Base-by-base conservation (phyloP, 2,329 filamentous ascomycete species). In the Tolypocladium album region DNA sequence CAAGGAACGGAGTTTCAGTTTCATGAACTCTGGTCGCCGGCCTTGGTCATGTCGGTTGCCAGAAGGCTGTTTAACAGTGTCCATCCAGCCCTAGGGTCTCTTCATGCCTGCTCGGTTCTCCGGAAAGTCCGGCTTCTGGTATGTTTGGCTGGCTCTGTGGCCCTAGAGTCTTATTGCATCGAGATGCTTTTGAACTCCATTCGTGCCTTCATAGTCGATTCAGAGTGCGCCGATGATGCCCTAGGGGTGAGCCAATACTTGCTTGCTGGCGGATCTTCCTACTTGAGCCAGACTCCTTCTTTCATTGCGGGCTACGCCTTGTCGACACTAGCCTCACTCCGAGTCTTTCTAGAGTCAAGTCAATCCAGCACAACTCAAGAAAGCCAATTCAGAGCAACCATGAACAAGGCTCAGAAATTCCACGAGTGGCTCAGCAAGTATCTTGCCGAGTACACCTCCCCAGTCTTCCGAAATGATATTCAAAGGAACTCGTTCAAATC, bases 101-200 rank as follows among this genome's bases (percentile, higher is more conserved):
- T 97, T 6, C 89, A 97, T 71, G 88, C 90, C 43, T 94, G 91
- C 70, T 88, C 91, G 1, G 86, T 96, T 4, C 81, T 99, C 58
- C 87, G 92, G 45, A 96, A 95, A 69, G 81, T 97, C 55, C 83
- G 92, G 40, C 83, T 97, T 11, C 75, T 97, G 20, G 81, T 97
- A 34, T 88, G 86, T 61, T 76, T 97, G 55, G 88, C 91, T 34
- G 92, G 91, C 0, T 71, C 83, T 0, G 80, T 86, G 57, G 89
- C 89, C n/a, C 78, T 88, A 31, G 77, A 84, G 47, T 89, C 88
- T 0, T 97, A 97, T 69, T 89, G 91, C 13, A 72, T 97, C 17
- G 90, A 99, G 71, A 94, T 97, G 89, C 79, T 96, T 0, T 79
- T 99, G 1, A 89, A 92, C 67, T 88, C 89, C 1, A 79, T 96